Conservation (phyloP, 2,329 filamentous ascomycete species). For the Arthrobotrys sphaeroides region DNA sequence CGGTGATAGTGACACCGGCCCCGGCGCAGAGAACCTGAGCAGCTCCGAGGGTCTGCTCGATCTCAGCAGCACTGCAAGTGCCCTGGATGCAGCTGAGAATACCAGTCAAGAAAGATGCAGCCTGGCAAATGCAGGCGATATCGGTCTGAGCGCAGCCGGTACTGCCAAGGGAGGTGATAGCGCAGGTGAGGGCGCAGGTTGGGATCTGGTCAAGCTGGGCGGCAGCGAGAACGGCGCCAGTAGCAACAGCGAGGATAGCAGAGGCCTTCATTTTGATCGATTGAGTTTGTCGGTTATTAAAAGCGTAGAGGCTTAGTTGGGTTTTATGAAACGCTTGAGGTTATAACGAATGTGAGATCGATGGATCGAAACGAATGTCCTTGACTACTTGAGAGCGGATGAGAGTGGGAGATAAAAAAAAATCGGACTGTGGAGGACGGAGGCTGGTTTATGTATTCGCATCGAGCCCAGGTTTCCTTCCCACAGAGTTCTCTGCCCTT, state of each 20-base stretch:
- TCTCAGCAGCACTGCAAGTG: slow-evolving; percentile 1
- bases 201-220: slow-evolving; percentile 46
- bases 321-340: slow-evolving; percentile 36
- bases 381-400: slow-evolving; percentile 29
- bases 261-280: slow-evolving; percentile 53
- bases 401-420: slow-evolving; percentile 22
- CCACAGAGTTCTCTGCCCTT: slow-evolving; percentile 1
- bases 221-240: slow-evolving; percentile 43
- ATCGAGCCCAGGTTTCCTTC: slow-evolving; percentile 19
- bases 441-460: slow-evolving; percentile 46
- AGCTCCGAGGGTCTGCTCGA: slow-evolving; percentile 25
- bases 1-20: slow-evolving; percentile 43
- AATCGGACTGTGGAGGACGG: slow-evolving; percentile 38
- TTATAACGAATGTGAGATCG: slow-evolving; percentile 54
- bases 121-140: slow-evolving; percentile 38
- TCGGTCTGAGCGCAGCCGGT: slow-evolving; percentile 40
- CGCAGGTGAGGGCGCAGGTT: slow-evolving; percentile 43
- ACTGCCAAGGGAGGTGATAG: slow-evolving; percentile 29
- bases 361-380: slow-evolving; percentile 53
- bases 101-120: slow-evolving; percentile 21
- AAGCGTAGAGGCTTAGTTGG: slow-evolving; percentile 22
- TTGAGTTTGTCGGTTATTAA: slow-evolving; percentile 23
- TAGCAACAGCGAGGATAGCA: slow-evolving; percentile 35
- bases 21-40: slow-evolving; percentile 38
- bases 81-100: slow-evolving; percentile 38